Evolutionary conservation across 2,329 filamentous ascomycete species (phyloP).

Genomic region (Cryphonectria carpinicola): DNA sequence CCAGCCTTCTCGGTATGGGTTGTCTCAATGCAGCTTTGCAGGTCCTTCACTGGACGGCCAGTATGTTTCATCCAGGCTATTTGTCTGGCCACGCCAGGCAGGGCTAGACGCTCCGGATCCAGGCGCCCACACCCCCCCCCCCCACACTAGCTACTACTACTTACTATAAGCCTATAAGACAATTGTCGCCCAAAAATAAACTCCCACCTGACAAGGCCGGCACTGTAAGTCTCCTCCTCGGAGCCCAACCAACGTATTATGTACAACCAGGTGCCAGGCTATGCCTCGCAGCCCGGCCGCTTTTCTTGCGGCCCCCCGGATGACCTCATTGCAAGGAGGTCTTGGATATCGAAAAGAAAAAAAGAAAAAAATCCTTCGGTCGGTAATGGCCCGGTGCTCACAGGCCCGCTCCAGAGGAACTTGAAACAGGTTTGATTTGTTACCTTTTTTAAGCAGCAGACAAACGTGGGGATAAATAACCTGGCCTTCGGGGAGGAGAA

Average conservation of each 20-base stretch:
- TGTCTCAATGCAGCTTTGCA: neutral
- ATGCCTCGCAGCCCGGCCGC: neutral
- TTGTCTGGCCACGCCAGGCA: neutral
- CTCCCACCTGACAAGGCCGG: neutral
- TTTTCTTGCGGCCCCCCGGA: neutral
- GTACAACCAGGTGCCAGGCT: neutral
- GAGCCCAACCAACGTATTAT: neutral
- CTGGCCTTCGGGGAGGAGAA: neutral
- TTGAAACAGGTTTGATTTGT: neutral
- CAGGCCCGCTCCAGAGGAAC: neutral
- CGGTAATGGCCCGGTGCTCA: neutral
- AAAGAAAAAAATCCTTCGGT: neutral
- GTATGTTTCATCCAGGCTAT: conserved; percentile 11
- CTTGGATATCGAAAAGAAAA: neutral
- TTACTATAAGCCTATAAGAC: neutral
- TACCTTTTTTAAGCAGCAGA: neutral
- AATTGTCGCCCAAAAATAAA: conserved; percentile 2
- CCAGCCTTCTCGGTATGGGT: neutral
- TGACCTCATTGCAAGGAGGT: neutral
- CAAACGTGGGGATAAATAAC: neutral
- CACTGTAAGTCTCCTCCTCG: neutral
- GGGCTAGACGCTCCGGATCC: conserved; percentile 1
- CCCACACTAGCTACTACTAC: no score
- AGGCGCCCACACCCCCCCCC: neutral
- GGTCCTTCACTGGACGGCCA: neutral